Percentiles rank a stretch among this genome's conserved stretches.
phyloP scores from a whole-genome alignment of 2,329 filamentous ascomycete genomes.

The Ophiognomonia clavigignenti-juglandacearum region DNA sequence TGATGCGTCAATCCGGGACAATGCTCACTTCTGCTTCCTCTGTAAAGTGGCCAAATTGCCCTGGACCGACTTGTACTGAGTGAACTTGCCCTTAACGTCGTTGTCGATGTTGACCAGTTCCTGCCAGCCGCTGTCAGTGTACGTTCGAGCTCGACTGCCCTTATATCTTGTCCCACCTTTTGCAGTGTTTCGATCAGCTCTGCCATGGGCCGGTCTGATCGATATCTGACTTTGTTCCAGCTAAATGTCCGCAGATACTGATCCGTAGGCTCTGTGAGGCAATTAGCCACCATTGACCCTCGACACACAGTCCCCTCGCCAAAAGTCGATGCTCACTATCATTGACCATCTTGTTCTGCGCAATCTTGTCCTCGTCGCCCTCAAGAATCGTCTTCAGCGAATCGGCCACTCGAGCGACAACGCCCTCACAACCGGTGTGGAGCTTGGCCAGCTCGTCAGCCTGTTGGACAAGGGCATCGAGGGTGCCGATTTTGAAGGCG shows the following conservation, averaged over 20 bases:
- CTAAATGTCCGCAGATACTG: constrained; percentile 84
- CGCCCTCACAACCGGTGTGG: constrained; percentile 69
- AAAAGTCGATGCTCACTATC: constrained; percentile 60
- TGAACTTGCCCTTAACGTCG: constrained; percentile 91
- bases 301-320: background rate
- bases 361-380: constrained; percentile 75
- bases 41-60: constrained; percentile 76
- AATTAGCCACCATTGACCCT: constrained; percentile 7
- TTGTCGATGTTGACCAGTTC: constrained; percentile 90
- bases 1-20: background rate
- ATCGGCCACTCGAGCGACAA: constrained; percentile 84
- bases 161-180: constrained; percentile 53
- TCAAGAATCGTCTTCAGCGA: constrained; percentile 79
- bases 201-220: constrained; percentile 81
- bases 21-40: constrained; percentile 75
- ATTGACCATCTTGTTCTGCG: constrained; percentile 87
- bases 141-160: background rate
- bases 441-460: constrained; percentile 93
- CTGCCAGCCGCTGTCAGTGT: constrained; percentile 35
- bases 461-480: constrained; percentile 92
- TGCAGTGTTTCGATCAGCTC: constrained; percentile 85
- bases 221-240: constrained; percentile 98
- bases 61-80: constrained; percentile 89
- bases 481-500: constrained; percentile 94
- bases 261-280: constrained; percentile 76